Evolutionary conservation across 805 yeast genomes (phyloP).

Genomic region (Wickerhamomyces queroliae): DNA sequence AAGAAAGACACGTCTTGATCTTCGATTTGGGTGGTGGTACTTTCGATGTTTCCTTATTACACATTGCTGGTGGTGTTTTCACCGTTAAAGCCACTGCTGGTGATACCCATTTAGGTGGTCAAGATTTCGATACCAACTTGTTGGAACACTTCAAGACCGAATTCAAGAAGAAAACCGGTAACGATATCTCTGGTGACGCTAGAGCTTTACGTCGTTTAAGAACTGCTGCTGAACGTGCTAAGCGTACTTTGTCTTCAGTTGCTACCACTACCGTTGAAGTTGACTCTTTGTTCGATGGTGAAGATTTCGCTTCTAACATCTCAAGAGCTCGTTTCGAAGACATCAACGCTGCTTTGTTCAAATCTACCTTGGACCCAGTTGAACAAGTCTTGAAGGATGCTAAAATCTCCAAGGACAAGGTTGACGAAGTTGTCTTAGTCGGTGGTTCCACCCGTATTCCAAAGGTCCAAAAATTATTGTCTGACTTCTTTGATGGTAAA

Average conservation of each 20-base stretch:
- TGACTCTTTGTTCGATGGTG: conserved; percentile 93
- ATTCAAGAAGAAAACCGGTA: conserved; percentile 92
- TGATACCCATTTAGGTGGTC: conserved; percentile 99
- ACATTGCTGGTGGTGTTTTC: conserved; percentile 94
- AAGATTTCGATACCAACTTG: conserved; percentile 96
- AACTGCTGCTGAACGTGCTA: conserved; percentile 98
- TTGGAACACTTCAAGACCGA: conserved; percentile 89
- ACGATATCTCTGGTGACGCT: conserved; percentile 83
- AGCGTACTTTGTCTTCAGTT: conserved; percentile 95
- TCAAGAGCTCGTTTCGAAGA: conserved; percentile 99
- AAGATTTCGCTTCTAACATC: conserved; percentile 87
- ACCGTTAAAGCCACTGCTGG: conserved; percentile 98
- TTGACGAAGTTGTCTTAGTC: conserved; percentile 92
- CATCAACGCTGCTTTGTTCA: conserved; percentile 87
- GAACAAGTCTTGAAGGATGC: conserved; percentile 94
- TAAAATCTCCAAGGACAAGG: conserved; percentile 73
- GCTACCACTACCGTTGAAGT: conserved; percentile 96
- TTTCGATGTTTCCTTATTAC: conserved; percentile 90
- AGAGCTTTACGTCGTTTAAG: conserved; percentile 97
- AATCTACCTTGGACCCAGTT: conserved; percentile 90
- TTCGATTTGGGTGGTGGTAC: conserved; percentile 99
- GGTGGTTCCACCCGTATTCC: conserved; percentile 99
- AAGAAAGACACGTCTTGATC: conserved; percentile 84
- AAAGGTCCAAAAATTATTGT: conserved; percentile 90
- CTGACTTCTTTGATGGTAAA: conserved; percentile 96